Evolutionary conservation across 2,329 filamentous ascomycete species (phyloP).

Genomic region (Calycina herbarum): DNA sequence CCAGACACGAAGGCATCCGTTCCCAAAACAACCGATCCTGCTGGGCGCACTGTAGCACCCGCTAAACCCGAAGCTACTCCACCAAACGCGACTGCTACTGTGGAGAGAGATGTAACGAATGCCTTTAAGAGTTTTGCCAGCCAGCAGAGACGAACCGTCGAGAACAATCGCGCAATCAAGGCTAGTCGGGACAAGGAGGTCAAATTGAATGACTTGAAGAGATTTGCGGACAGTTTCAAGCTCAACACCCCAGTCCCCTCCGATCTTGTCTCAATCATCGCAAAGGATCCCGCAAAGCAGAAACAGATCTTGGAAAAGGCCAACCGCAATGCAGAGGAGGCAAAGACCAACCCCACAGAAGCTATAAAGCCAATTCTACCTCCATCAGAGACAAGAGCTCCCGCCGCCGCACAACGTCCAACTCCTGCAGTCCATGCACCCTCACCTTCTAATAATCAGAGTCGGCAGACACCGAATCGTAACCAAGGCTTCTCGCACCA

Average conservation of each 20-base stretch:
- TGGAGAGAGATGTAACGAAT: slow-evolving; percentile 61
- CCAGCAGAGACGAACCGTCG: slow-evolving; percentile 54
- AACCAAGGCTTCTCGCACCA: slow-evolving; percentile 46
- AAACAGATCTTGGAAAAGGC: slow-evolving; percentile 90
- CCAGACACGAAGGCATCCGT: slow-evolving; percentile 31
- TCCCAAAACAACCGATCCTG: slow-evolving; percentile 35
- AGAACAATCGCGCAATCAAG: slow-evolving; percentile 58
- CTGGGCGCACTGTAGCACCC: slow-evolving; percentile 37
- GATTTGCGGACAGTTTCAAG: slow-evolving; percentile 93
- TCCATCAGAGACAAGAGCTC: slow-evolving; percentile 44
- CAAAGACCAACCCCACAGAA: slow-evolving; percentile 46
- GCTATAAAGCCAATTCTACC: slow-evolving; percentile 47
- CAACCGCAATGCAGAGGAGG: slow-evolving; percentile 69
- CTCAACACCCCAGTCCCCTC: slow-evolving; percentile 87
- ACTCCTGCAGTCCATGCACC: slow-evolving; percentile 49
- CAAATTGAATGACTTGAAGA: slow-evolving; percentile 91
- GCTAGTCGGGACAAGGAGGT: slow-evolving; percentile 79
- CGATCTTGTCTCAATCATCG: slow-evolving; percentile 90
- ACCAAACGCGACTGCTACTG: slow-evolving; percentile 59
- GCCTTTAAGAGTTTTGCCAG: slow-evolving; percentile 66
- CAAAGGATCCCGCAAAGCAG: slow-evolving; percentile 95
- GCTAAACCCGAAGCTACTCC: slow-evolving; percentile 41
- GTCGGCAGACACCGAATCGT: slow-evolving; percentile 34
- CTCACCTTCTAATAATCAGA: slow-evolving; percentile 29
- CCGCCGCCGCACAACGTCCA: slow-evolving; percentile 39